Evolutionary conservation across 768 basidiomycete species (phyloP), one percentile per base, ranked within the genome.

Genomic region (Baorangia bicolor): DNA sequence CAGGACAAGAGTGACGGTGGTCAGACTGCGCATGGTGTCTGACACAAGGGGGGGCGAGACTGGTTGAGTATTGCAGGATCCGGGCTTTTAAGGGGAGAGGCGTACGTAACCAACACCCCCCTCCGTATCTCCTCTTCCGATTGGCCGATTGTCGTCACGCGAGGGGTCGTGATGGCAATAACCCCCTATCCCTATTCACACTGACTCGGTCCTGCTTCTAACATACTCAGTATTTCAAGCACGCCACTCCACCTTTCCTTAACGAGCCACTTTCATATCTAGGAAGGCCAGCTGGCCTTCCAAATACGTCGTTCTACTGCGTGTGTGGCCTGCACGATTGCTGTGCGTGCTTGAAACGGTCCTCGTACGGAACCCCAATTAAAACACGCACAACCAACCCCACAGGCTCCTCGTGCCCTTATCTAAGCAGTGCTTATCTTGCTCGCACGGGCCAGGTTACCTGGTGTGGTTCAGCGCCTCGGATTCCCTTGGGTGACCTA

Each of bases 1-100:
- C 35, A 82, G 73, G 47, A 80, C 78, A 56, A 88, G 71, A 42
- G 84, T 83, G 66, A 85, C 83, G 61, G 82, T 81, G 63, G 86
- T 74, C 58, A 87, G 80, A 73, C 81, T 78, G 67, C 85, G 85
- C 87, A 88, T 88, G 57, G 37, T 57, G 37, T 49, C 33, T 14
- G 20, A 27, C 41, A 38, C 33, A 18, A n/a, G 38, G 37, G 39
- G 34, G 38, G 50, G 28, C 2, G n/a, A 34, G 28, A 33, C 31
- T 2, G 40, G 30, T 16, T 1, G 18, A 25, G n/a, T 25, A 5
- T 18, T 12, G 25, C 16, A 1, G 7, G 20, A 0, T 13, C 55
- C 44, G 45, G 56, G 34, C 61, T 58, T 67, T 59, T 69, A 67
- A 61, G 33, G 5, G 25, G 1, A 1, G 18, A 4, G 10, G 21